phyloP scores from a whole-genome alignment of 2,329 filamentous ascomycete species.

The Metarhizium brunneum region DNA sequence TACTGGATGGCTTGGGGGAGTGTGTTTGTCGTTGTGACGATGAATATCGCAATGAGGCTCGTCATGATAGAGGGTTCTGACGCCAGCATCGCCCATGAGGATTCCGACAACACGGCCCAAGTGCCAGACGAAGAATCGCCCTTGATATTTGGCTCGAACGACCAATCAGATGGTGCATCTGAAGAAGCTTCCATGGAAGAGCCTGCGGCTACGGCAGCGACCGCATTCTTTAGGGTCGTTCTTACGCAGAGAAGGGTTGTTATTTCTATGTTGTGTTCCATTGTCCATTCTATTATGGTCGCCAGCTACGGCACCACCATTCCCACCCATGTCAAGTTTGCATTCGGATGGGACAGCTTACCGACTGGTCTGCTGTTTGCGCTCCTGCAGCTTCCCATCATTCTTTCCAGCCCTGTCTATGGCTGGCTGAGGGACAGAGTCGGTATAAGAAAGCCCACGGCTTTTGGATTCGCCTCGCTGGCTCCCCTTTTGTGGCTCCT shows the following conservation, averaged over 20 bases:
- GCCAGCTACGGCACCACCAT: slow-evolving; percentile 3
- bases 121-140: background rate
- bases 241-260: background rate
- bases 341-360: slow-evolving; percentile 1
- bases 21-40: background rate
- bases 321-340: background rate
- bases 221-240: background rate
- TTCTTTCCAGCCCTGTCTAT: background rate
- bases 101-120: background rate
- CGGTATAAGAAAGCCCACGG: background rate
- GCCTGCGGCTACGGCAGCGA: background rate
- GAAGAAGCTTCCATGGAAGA: background rate
- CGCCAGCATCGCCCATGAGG: background rate
- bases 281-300: background rate
- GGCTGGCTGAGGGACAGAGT: background rate
- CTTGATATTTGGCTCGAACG: background rate
- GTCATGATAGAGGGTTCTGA: background rate
- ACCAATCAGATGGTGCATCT: too few relatives aligned
- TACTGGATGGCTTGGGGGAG: background rate
- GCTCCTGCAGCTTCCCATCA: background rate
- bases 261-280: background rate
- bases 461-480: background rate
- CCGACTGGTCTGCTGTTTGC: slow-evolving; percentile 1
- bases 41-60: background rate
- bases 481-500: background rate